Evolutionary conservation across 768 basidiomycete genomes (phyloP).

Genomic region (Leccinum boreale): DNA sequence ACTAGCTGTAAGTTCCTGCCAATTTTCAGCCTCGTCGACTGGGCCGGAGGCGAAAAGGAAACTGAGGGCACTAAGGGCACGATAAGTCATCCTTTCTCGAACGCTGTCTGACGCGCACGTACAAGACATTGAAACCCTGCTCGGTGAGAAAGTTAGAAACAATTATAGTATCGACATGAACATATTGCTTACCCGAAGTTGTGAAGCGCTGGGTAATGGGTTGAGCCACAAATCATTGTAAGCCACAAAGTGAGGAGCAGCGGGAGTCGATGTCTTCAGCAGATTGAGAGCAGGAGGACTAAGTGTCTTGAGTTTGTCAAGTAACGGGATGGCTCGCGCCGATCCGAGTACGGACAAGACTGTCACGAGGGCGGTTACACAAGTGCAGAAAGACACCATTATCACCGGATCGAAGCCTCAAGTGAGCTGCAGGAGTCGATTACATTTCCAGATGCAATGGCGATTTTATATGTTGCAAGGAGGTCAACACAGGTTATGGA

Average conservation of each 20-base stretch:
- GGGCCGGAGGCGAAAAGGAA: slow-evolving; percentile 43
- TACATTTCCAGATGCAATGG: background rate
- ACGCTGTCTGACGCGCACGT: background rate
- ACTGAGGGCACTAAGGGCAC: slow-evolving; percentile 32
- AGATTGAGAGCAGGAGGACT: slow-evolving; percentile 24
- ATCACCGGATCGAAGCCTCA: background rate
- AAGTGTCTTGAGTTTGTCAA: slow-evolving; percentile 18
- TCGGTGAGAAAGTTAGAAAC: background rate
- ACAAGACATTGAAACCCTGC: slow-evolving; percentile 38
- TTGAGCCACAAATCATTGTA: slow-evolving; percentile 42
- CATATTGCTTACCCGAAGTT: slow-evolving; percentile 36
- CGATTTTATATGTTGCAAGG: slow-evolving; percentile 16
- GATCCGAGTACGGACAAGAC: slow-evolving; percentile 13
- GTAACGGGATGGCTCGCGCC: slow-evolving; percentile 15
- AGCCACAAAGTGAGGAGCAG: slow-evolving; percentile 48
- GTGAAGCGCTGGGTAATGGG: slow-evolving; percentile 43
- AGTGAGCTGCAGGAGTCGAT: slow-evolving; percentile 1
- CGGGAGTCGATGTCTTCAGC: slow-evolving; percentile 25
- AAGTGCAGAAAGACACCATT: slow-evolving; percentile 19
- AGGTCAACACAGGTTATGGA: background rate
- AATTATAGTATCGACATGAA: background rate
- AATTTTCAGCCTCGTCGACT: slow-evolving; percentile 44
- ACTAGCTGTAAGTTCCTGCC: slow-evolving; percentile 37
- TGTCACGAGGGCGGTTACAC: background rate
- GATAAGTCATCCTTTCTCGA: background rate